Evolutionary conservation across 495 filamentous ascomycete genomes (phyloP), one percentile per base, ranked within the genome.

Genomic region (Usnea hakonensis): DNA sequence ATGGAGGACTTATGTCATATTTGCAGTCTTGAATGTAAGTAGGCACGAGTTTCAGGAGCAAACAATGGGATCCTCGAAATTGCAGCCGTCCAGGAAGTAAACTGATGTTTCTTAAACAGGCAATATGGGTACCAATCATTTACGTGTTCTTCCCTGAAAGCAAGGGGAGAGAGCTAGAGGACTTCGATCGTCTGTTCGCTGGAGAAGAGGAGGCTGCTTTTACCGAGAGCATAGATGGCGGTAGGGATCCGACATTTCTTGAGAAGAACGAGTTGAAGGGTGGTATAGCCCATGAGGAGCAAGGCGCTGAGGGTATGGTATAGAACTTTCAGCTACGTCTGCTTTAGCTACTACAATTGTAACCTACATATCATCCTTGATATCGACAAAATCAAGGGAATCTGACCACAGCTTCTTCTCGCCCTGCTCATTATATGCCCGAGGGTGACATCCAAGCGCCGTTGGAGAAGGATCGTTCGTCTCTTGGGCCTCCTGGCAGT

Each of bases 1-100:
- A 8, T 83, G 77, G 72, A 64, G 65, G 30, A 78, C 76, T 33
- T 83, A 78, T 60, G 73, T 83, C 55, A 71, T 81, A 14, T 83
- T 78, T 67, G 78, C 79, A 0, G 67, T 75, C 16, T 70, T 78
- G 52, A 77, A 75, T 60, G 69, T 57, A n/a, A 43, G 55, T 57
- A 26, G 26, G 28, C n/a, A 10, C 32, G 17, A 14, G 2, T 7
- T 17, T 52, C 5, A 2, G 10, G 32, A 35, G 10, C 10, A 40
- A 16, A 21, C 5, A 7, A 23, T 14, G 35, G 11, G 5, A 23
- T 2, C 11, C 2, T 21, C 14, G 48, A 52, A 32, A 16, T 19
- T 52, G 48, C 48, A 6, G 28, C 28, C 5, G 48, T 52, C 28
- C 1, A 2, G n/a, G 19, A n/a, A 10, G 11, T 16, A 57, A 28